These are phyloP conservation scores for Sarocladium oryzae DNA, from an alignment of 2,329 filamentous ascomycete species.

Conservation along the genomic window DNA sequence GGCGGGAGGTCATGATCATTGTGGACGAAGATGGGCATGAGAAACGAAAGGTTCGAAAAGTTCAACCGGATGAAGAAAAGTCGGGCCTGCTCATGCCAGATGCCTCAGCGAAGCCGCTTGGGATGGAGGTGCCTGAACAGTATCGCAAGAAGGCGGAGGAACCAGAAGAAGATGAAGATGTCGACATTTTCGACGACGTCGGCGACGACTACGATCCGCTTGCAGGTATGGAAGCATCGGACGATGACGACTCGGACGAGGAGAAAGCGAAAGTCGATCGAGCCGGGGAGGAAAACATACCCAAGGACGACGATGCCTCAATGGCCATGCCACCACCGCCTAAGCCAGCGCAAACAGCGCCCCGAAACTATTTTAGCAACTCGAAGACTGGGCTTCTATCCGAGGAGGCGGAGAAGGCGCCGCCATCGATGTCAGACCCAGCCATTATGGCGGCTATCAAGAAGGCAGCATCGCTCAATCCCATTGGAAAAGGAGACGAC, in stretches of 20 bases:
- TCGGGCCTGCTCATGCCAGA: slow-evolving; percentile 45
- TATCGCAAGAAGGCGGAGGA: slow-evolving; percentile 41
- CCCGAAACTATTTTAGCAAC: slow-evolving; percentile 57
- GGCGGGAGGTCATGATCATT: slow-evolving; percentile 58
- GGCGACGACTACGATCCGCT: slow-evolving; percentile 64
- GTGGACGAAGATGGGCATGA: slow-evolving; percentile 61
- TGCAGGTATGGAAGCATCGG: slow-evolving; percentile 49
- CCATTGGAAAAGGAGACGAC: slow-evolving; percentile 32
- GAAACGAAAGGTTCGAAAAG: slow-evolving; percentile 56
- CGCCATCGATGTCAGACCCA: slow-evolving; percentile 62
- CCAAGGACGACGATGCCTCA: slow-evolving; percentile 7
- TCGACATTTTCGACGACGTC: slow-evolving; percentile 60
- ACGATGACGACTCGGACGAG: slow-evolving; percentile 37
- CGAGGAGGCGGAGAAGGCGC: slow-evolving; percentile 42
- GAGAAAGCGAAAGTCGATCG: slow-evolving; percentile 24
- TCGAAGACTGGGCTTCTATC: slow-evolving; percentile 48
- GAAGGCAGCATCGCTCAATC: slow-evolving; percentile 66
- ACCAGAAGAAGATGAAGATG: slow-evolving; percentile 45
- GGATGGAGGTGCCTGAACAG: slow-evolving; percentile 59
- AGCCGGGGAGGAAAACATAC: slow-evolving; percentile 14
- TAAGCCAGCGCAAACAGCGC: slow-evolving; percentile 29
- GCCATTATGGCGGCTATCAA: slow-evolving; percentile 78
- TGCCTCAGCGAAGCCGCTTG: slow-evolving; percentile 50
- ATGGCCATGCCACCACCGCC: slow-evolving; percentile 41
- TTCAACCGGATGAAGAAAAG: slow-evolving; percentile 30